Conservation (phyloP, 2,329 filamentous ascomycete genomes). For the Colletotrichum graminicola region DNA sequence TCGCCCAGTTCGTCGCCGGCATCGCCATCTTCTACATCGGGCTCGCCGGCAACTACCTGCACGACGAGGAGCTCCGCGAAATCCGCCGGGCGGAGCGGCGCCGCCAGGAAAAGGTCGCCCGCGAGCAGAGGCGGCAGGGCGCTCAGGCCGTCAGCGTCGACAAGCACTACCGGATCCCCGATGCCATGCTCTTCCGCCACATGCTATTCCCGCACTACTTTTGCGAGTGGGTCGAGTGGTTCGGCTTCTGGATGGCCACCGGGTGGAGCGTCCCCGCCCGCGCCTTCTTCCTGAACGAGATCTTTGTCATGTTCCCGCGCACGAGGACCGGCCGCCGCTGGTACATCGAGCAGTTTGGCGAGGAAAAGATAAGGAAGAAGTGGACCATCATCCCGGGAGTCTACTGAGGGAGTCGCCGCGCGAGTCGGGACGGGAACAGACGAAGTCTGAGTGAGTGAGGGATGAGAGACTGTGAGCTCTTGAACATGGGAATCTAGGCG, state of each 20-base stretch:
- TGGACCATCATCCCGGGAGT: slow-evolving; percentile 77
- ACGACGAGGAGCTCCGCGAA: slow-evolving; percentile 90
- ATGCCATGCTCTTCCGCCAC: slow-evolving; percentile 84
- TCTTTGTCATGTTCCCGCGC: slow-evolving; percentile 90
- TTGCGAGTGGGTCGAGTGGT: slow-evolving; percentile 98
- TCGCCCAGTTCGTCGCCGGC: slow-evolving; percentile 69
- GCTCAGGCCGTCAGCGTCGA: slow-evolving; percentile 60
- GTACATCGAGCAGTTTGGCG: slow-evolving; percentile 91
- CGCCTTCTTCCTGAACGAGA: slow-evolving; percentile 86
- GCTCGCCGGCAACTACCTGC: slow-evolving; percentile 84
- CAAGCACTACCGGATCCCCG: slow-evolving; percentile 89
- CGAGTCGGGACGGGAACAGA: neutral
- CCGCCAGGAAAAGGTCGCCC: slow-evolving; percentile 62
- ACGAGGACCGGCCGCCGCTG: slow-evolving; percentile 84
- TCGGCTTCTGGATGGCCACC: slow-evolving; percentile 84
- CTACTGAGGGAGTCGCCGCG: slow-evolving; percentile 44
- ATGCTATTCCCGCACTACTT: slow-evolving; percentile 94
- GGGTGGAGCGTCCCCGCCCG: slow-evolving; percentile 81
- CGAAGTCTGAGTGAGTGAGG: neutral
- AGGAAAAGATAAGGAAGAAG: slow-evolving; percentile 79
- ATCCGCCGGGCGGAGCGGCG: slow-evolving; percentile 79
- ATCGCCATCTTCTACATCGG: slow-evolving; percentile 82
- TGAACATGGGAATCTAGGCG: neutral
- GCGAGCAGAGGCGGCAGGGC: slow-evolving; percentile 57
- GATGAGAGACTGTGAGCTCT: neutral